Percentiles rank a stretch among this genome's conserved stretches.
These are phyloP conservation scores for Syzygium aromaticum DNA, from an alignment of 345 rosid species.

Conservation along the genomic window DNA sequence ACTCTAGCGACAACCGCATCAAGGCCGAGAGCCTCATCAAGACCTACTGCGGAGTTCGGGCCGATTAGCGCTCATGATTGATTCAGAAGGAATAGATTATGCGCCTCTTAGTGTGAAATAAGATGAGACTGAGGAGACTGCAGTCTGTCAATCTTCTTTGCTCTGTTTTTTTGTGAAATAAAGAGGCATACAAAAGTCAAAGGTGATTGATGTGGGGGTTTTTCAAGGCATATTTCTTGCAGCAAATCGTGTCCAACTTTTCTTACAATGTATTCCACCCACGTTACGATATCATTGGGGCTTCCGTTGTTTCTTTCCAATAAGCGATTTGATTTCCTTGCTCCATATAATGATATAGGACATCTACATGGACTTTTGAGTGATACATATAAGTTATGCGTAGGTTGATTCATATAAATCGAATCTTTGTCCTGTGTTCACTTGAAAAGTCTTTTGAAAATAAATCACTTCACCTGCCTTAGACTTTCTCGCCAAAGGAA, in stretches of 20 bases:
- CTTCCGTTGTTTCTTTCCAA: not conserved
- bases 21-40: no score
- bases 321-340: not conserved
- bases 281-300: not conserved
- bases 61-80: no score
- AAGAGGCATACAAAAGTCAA: not conserved
- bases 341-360: not conserved
- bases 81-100: no score
- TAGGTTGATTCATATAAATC: not conserved
- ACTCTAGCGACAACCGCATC: no score
- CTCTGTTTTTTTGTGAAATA: no score
- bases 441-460: not conserved
- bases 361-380: not conserved
- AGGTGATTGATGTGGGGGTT: not conserved
- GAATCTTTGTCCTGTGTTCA: not conserved
- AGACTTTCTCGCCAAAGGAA: not conserved
- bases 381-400: no score
- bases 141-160: no score
- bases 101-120: no score
- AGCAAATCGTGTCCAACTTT: not conserved
- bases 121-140: no score
- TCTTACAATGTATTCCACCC: not conserved
- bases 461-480: not conserved
- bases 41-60: no score
- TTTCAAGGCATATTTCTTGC: not conserved